phyloP scores from a whole-genome alignment of 2,329 filamentous ascomycete species.

The Fonsecaea erecta region DNA sequence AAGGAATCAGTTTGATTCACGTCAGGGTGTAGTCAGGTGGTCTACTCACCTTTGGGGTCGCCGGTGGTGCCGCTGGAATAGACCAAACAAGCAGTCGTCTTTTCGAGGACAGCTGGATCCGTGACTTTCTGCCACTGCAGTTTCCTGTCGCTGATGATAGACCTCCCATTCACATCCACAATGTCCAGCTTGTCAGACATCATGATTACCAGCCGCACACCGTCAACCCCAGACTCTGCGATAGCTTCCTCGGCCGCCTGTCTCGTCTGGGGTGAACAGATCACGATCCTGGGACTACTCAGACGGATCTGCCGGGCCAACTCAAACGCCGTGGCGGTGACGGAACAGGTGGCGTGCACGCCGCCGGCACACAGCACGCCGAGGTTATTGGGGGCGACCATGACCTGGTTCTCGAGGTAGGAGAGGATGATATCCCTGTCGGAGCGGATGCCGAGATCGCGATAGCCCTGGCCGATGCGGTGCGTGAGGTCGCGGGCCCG shows the following conservation, averaged over 20 bases:
- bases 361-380: conserved; percentile 63
- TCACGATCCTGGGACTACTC: conserved; percentile 50
- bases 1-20: not conserved
- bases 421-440: conserved; percentile 60
- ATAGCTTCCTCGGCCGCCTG: conserved; percentile 56
- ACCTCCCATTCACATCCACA: conserved; percentile 35
- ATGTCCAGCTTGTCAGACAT: conserved; percentile 41
- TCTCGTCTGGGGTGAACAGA: conserved; percentile 57
- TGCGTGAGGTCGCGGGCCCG: conserved; percentile 56
- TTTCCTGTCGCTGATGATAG: conserved; percentile 45
- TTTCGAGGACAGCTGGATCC: conserved; percentile 52
- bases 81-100: conserved; percentile 66
- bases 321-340: conserved; percentile 57
- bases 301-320: conserved; percentile 55
- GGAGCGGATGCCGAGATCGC: conserved; percentile 59
- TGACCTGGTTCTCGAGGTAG: conserved; percentile 62
- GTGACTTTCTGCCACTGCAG: conserved; percentile 61
- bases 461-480: conserved; percentile 60
- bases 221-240: conserved; percentile 52
- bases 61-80: conserved; percentile 80
- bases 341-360: conserved; percentile 61
- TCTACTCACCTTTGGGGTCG: conserved; percentile 64
- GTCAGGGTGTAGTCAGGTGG: not conserved
- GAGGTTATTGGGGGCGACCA: conserved; percentile 59
- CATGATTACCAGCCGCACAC: conserved; percentile 58